phyloP scores from a whole-genome alignment of 768 basidiomycete species.

The Boletus eberwhitei region DNA sequence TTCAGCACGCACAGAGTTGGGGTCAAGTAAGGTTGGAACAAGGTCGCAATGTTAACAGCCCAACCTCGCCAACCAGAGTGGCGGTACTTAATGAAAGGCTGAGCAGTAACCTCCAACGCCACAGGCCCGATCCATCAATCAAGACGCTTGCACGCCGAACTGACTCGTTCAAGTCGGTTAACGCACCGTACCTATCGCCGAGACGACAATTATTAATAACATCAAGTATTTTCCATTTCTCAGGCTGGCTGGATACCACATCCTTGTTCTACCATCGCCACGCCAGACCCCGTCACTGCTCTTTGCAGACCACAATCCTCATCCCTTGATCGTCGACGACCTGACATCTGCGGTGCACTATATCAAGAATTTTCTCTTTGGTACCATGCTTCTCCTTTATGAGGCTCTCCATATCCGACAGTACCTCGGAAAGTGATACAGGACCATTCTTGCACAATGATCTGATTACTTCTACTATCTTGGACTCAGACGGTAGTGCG shows the following conservation, averaged over 20 bases:
- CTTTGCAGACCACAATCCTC: conserved; percentile 22
- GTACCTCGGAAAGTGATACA: conserved; percentile 19
- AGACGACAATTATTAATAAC: not conserved
- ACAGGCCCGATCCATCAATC: conserved; percentile 24
- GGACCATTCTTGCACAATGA: conserved; percentile 40
- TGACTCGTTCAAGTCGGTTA: conserved; percentile 1
- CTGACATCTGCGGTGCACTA: conserved; percentile 66
- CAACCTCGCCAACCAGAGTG: conserved; percentile 7
- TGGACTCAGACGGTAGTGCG: conserved; percentile 74
- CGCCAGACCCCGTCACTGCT: conserved; percentile 14
- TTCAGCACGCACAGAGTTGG: conserved; percentile 17
- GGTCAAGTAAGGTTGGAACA: conserved; percentile 14
- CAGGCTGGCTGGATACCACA: not conserved
- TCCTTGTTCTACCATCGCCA: conserved; percentile 17
- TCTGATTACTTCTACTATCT: conserved; percentile 62
- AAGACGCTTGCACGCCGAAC: not conserved
- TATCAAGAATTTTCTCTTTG: conserved; percentile 72
- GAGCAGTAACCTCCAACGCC: conserved; percentile 18
- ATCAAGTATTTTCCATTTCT: not conserved
- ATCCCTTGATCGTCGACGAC: conserved; percentile 49
- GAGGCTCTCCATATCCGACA: conserved; percentile 22
- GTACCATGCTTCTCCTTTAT: conserved; percentile 51
- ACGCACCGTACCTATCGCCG: conserved; percentile 2
- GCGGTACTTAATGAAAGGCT: conserved; percentile 25
- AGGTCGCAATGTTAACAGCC: conserved; percentile 29